phyloP scores from a whole-genome alignment of 129 eudicot species.

The Helianthus tuberosus region DNA sequence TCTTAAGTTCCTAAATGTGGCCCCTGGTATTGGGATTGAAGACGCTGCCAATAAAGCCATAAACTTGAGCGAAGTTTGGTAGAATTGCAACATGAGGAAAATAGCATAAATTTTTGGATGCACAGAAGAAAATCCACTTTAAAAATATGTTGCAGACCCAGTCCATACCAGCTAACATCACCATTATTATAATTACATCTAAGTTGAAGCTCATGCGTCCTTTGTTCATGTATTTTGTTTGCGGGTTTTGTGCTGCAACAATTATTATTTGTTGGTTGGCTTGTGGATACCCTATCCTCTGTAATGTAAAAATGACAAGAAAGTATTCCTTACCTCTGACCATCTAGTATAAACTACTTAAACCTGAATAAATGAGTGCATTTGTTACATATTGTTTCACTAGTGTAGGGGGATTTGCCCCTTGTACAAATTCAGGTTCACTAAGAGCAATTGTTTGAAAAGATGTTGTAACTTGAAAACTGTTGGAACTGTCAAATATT shows the following conservation, averaged over 20 bases:
- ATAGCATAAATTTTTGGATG: neutral
- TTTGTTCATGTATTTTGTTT: slow-evolving; percentile 36
- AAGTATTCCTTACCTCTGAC: neutral
- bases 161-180: neutral
- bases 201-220: slow-evolving; percentile 13
- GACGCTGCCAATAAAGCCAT: slow-evolving; percentile 71
- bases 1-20: slow-evolving; percentile 68
- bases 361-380: slow-evolving; percentile 25
- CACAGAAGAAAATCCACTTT: neutral
- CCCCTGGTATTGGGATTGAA: slow-evolving; percentile 69
- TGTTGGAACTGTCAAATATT: slow-evolving; percentile 41
- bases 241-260: slow-evolving; percentile 48
- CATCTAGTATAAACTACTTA: neutral
- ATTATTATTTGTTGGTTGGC: slow-evolving; percentile 42
- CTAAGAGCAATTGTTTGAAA: slow-evolving; percentile 41
- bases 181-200: slow-evolving; percentile 43
- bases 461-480: slow-evolving; percentile 39
- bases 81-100: slow-evolving; percentile 52
- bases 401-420: slow-evolving; percentile 42
- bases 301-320: slow-evolving; percentile 17
- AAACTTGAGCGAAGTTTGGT: slow-evolving; percentile 87
- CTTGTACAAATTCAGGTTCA: slow-evolving; percentile 45
- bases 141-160: neutral
- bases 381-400: slow-evolving; percentile 37
- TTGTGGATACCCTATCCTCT: slow-evolving; percentile 50